Evolutionary conservation across 78 protist species (phyloP).

Genomic region (Dictyostelium intermedium): DNA sequence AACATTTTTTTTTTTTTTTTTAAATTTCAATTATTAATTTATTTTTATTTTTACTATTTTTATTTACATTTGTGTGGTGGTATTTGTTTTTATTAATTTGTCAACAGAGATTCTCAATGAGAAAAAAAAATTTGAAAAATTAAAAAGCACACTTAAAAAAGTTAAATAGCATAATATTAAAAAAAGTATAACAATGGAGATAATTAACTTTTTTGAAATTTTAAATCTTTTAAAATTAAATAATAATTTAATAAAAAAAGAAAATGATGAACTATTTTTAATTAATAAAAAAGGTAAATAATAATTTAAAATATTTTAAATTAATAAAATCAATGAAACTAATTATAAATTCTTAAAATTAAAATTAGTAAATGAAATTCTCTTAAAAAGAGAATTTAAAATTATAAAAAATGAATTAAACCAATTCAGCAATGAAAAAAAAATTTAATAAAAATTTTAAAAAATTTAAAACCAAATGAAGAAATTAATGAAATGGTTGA

Average conservation of each 20-base stretch:
- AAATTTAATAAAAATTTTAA: too few species aligned
- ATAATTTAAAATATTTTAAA: too few species aligned
- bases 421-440: background rate
- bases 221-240: too few species aligned
- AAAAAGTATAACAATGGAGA: background rate
- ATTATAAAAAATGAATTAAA: background rate
- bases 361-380: background rate
- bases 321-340: too few species aligned
- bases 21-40: too few species aligned
- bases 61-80: background rate
- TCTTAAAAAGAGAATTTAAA: background rate
- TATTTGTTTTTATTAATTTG: background rate
- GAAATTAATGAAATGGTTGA: background rate
- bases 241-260: background rate
- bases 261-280: background rate
- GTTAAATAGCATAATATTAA: too few species aligned
- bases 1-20: too few species aligned
- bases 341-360: too few species aligned
- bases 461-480: background rate
- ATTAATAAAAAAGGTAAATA: background rate
- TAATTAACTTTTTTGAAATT: background rate
- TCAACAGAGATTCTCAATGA: background rate
- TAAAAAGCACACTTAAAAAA: too few species aligned
- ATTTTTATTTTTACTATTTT: background rate
- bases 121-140: background rate